A percentile compares a stretch with the other conserved stretches of the same genome.
Evolutionary conservation across 441 rosid species (phyloP).

Genomic region (Pelargonium cotyledonis): DNA sequence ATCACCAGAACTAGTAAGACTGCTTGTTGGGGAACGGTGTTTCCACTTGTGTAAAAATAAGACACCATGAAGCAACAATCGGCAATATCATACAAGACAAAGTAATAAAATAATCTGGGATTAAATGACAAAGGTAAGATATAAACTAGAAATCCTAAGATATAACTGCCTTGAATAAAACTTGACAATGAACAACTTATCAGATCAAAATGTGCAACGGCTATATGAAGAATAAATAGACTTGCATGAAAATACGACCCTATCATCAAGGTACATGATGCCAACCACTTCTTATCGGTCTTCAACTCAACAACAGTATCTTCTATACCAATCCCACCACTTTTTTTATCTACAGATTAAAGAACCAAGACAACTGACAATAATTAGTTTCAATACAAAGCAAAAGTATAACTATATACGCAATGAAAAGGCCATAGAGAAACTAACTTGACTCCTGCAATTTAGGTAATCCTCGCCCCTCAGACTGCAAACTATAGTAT

Average conservation of each 20-base stretch:
- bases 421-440: constrained; percentile 1
- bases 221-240: constrained; percentile 19
- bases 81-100: background rate
- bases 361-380: background rate
- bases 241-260: constrained; percentile 16
- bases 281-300: constrained; percentile 20
- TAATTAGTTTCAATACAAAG: constrained; percentile 3
- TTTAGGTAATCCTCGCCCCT: constrained; percentile 16
- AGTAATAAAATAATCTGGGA: background rate
- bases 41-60: background rate
- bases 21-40: background rate
- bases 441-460: constrained; percentile 24
- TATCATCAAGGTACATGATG: constrained; percentile 8
- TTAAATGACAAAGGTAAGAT: constrained; percentile 1
- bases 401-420: background rate
- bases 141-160: background rate
- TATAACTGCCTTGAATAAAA: constrained; percentile 22
- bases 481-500: constrained; percentile 47
- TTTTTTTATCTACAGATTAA: constrained; percentile 16
- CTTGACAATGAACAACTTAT: constrained; percentile 22
- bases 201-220: constrained; percentile 19
- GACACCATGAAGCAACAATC: background rate
- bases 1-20: background rate
- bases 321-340: constrained; percentile 24
- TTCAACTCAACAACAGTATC: constrained; percentile 15